A percentile compares a stretch with the other conserved stretches of the same genome.
phyloP scores from a whole-genome alignment of 2,329 filamentous ascomycete genomes.

The Fusarium redolens region DNA sequence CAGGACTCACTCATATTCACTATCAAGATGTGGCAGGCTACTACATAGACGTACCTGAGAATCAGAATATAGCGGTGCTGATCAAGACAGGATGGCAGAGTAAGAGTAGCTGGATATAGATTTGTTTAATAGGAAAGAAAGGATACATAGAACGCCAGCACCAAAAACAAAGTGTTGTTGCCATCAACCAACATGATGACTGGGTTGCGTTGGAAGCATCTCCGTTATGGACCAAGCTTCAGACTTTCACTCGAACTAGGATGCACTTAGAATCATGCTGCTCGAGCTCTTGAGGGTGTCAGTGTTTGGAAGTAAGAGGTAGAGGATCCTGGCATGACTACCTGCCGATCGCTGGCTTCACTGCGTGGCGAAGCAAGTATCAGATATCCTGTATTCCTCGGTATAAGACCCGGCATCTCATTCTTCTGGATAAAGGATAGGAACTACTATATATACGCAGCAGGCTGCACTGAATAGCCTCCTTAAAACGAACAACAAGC shows the following conservation, averaged over 20 bases:
- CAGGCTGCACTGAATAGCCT: not conserved
- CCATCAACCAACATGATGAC: fast-evolving
- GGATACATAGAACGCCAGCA: too few relatives aligned
- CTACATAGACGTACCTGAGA: too few relatives aligned
- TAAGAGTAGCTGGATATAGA: too few relatives aligned
- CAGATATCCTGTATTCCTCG: not conserved
- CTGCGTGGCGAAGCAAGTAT: not conserved
- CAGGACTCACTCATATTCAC: too few relatives aligned
- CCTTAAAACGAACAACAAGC: not conserved
- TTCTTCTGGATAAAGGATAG: fast-evolving
- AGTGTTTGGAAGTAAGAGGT: not conserved
- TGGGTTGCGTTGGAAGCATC: not conserved
- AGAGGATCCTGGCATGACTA: not conserved
- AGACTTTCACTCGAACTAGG: not conserved
- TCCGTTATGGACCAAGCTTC: fast-evolving
- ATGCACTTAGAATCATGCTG: not conserved
- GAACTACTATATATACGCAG: not conserved
- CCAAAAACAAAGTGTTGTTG: not conserved
- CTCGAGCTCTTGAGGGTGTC: not conserved
- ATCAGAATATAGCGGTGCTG: too few relatives aligned
- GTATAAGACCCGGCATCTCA: not conserved
- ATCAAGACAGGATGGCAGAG: too few relatives aligned
- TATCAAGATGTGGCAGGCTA: too few relatives aligned
- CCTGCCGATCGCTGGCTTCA: not conserved
- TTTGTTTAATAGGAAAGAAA: too few relatives aligned